These are phyloP conservation scores for Paramyrothecium sp. DNA, from an alignment of 2,329 filamentous ascomycete genomes.

Conservation along the genomic window DNA sequence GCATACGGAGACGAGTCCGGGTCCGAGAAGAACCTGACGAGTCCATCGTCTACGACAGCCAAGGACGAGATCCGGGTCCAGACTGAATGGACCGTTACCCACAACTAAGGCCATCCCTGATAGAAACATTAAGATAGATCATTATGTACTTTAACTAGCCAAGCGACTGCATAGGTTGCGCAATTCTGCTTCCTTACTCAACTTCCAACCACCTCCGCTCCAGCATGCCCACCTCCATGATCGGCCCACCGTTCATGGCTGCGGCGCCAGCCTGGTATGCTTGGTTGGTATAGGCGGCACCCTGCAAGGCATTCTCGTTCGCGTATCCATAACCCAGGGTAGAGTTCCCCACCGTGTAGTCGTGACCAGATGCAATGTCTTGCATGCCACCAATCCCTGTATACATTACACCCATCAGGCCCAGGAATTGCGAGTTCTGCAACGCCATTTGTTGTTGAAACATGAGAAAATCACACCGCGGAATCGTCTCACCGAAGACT, in stretches of 20 bases:
- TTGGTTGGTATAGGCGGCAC: neutral
- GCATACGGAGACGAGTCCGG: constrained; percentile 17
- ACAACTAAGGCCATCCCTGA: neutral
- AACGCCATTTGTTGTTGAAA: neutral
- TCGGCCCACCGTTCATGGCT: neutral
- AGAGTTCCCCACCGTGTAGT: neutral
- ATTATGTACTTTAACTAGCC: no score
- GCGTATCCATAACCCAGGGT: neutral
- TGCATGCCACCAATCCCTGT: neutral
- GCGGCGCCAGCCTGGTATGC: neutral
- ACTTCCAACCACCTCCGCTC: neutral
- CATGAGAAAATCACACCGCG: constrained; percentile 10
- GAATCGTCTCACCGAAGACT: constrained; percentile 3
- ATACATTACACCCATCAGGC: neutral
- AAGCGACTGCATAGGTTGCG: no score
- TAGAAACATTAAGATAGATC: neutral
- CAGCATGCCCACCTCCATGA: neutral
- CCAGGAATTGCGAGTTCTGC: neutral
- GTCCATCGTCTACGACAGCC: constrained; percentile 1
- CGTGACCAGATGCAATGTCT: neutral
- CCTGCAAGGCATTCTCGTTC: neutral
- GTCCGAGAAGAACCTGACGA: constrained; percentile 21
- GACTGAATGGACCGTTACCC: constrained; percentile 20
- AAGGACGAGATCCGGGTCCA: constrained; percentile 18
- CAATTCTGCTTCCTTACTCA: neutral